Evolutionary conservation across 2,329 filamentous ascomycete species (phyloP), one percentile per base, ranked within the genome.

Genomic region (Penicillium concentricum): DNA sequence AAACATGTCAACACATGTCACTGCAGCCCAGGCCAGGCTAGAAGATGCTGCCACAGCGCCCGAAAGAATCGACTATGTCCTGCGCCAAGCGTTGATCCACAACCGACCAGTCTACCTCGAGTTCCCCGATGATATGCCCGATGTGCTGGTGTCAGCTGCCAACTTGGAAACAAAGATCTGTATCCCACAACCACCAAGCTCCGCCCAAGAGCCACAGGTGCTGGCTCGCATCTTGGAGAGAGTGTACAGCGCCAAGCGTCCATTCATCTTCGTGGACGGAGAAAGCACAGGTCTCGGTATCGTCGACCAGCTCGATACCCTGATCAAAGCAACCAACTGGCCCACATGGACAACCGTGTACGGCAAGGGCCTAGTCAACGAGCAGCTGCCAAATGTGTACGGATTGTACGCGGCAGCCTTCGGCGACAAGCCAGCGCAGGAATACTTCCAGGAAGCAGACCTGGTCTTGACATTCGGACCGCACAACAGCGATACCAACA

Each of bases 41-140:
- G 74, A 67, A 43, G 78, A 84, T 57, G 69, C 78, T 1, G 61
- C 69, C 3, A 77, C 76, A 1, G 77, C 78, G 15, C 74, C 82
- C 0, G 74, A 76, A 26, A 75, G 81, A 55, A 82, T 86, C 26
- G 83, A 86, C 62, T 67, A 74, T 45, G 74, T 79, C 4, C 68
- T 86, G 32, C 71, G 72, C 54, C 76, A 82, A 55, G 83, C 81
- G 44, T 68, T 85, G 34, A 62, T 80, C 45, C 78, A 82, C 37
- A 82, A 80, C 54, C 75, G 81, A 2, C 84, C 84, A 0, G 84
- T 50, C 64, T 85, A 84, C 57, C 78, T 86, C 20, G 79, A 82
- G 59, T 63, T 86, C 5, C 84, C 83, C 0, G 76, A 78, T 13
- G 83, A 86, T 61, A 72, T 85, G 69, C 81, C 82, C 71, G 60